These are phyloP conservation scores for Fusarium miscanthi DNA, from an alignment of 2,329 filamentous ascomycete species.

Conservation along the genomic window DNA sequence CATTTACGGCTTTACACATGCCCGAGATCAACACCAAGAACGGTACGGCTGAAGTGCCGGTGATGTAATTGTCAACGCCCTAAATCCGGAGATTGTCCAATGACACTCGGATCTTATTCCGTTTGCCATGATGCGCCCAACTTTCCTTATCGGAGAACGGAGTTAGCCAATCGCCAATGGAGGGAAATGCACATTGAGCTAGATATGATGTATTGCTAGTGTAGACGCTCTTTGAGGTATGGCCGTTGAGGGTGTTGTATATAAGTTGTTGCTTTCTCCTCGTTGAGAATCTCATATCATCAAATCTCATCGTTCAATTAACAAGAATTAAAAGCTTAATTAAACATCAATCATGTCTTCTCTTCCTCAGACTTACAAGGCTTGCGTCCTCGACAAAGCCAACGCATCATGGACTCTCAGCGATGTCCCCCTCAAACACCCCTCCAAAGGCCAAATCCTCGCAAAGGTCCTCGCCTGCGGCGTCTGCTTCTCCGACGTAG, in stretches of 20 bases:
- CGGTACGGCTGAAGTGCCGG: neutral
- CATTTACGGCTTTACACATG: conserved; percentile 25
- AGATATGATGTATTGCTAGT: neutral
- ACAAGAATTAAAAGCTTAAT: neutral
- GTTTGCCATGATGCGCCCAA: neutral
- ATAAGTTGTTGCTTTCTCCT: neutral
- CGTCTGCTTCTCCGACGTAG: conserved; percentile 73
- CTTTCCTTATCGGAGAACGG: neutral
- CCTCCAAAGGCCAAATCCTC: conserved; percentile 69
- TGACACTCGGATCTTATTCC: neutral
- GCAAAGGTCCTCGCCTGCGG: conserved; percentile 79
- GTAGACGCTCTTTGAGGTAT: neutral
- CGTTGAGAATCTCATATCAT: neutral
- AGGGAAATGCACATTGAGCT: neutral
- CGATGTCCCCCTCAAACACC: conserved; percentile 67
- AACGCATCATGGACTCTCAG: conserved; percentile 66
- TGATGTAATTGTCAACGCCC: conserved; percentile 28
- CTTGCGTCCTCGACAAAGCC: conserved; percentile 67
- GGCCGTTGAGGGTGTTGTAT: neutral
- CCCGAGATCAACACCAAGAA: conserved; percentile 22
- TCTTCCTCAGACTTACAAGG: conserved; percentile 75
- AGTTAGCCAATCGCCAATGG: conserved; percentile 7
- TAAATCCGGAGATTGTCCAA: conserved; percentile 15
- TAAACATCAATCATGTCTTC: conserved; percentile 42
- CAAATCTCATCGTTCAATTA: neutral